Percentiles rank a stretch among this genome's conserved stretches.
phyloP scores from a whole-genome alignment of 352 stramenopile genomes.

The Paralagenidium karlingii region DNA sequence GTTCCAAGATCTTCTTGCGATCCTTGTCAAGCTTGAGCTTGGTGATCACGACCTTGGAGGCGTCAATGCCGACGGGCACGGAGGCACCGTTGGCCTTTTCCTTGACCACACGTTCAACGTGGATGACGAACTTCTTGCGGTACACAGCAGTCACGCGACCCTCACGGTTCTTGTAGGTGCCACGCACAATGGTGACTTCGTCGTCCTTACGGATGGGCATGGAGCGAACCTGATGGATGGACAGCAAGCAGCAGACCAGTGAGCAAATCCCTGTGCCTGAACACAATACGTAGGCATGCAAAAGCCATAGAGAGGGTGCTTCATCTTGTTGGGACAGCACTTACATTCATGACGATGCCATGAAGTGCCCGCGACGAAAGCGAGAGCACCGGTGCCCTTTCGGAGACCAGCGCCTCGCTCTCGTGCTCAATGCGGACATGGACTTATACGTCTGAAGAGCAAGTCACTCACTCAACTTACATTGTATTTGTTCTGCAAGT shows the following conservation, averaged over 20 bases:
- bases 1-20: slow-evolving; percentile 97
- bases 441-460: slow-evolving; percentile 53
- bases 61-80: slow-evolving; percentile 95
- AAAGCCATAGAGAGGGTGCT: too few species aligned
- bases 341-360: slow-evolving; percentile 81
- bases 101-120: slow-evolving; percentile 97
- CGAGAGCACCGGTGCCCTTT: too few species aligned
- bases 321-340: slow-evolving; percentile 25
- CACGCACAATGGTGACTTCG: slow-evolving; percentile 97
- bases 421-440: slow-evolving; percentile 46
- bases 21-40: slow-evolving; percentile 99
- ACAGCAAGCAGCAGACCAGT: background rate
- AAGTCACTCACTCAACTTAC: slow-evolving; percentile 71
- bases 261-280: background rate
- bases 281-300: too few species aligned
- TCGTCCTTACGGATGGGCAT: slow-evolving; percentile 99
- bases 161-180: slow-evolving; percentile 96
- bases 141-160: slow-evolving; percentile 97
- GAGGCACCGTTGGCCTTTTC: slow-evolving; percentile 97
- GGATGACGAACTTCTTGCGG: slow-evolving; percentile 99
- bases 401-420: background rate
- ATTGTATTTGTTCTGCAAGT: slow-evolving; percentile 99
- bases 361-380: slow-evolving; percentile 86
- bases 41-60: slow-evolving; percentile 98
- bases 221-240: slow-evolving; percentile 81